A percentile compares a stretch with the other conserved stretches of the same genome.
Evolutionary conservation across 208 protist genomes (phyloP).

Genomic region (Endotrypanum monterogeii): DNA sequence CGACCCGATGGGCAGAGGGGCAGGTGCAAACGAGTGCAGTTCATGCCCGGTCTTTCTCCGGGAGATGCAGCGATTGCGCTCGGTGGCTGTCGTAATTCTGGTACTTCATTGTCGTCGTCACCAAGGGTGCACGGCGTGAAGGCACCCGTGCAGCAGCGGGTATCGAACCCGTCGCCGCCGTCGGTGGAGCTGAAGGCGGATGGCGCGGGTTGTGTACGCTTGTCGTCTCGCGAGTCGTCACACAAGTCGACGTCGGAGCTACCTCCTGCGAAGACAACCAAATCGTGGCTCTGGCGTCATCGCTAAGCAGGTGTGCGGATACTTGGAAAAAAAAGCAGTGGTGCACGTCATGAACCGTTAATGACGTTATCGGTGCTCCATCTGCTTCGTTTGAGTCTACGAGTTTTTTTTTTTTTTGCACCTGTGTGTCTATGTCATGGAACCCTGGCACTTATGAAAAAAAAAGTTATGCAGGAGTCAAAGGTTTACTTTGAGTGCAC

Average conservation of each 20-base stretch:
- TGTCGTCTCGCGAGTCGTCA: not conserved
- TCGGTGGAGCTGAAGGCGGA: not conserved
- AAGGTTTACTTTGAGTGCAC: not conserved
- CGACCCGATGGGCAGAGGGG: not conserved
- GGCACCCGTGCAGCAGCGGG: not conserved
- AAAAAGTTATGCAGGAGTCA: too few relatives aligned
- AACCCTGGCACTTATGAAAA: too few relatives aligned
- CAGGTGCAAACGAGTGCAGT: not conserved
- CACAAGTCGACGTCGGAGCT: not conserved
- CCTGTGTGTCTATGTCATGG: not conserved
- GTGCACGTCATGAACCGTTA: too few relatives aligned
- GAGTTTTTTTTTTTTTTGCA: too few relatives aligned
- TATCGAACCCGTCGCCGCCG: not conserved
- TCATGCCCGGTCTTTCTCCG: not conserved
- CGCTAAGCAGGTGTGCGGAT: not conserved
- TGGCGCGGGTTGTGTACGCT: not conserved
- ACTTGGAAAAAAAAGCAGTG: not conserved
- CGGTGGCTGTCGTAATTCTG: not conserved
- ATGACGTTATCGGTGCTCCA: not conserved
- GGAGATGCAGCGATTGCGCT: not conserved
- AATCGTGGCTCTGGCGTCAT: constrained; percentile 1
- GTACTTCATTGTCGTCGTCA: not conserved
- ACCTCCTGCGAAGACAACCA: not conserved
- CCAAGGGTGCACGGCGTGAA: not conserved
- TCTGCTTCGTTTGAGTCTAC: too few relatives aligned